Evolutionary conservation across 306 rosid species (phyloP).

Genomic region (Casuarina cunninghamiana): DNA sequence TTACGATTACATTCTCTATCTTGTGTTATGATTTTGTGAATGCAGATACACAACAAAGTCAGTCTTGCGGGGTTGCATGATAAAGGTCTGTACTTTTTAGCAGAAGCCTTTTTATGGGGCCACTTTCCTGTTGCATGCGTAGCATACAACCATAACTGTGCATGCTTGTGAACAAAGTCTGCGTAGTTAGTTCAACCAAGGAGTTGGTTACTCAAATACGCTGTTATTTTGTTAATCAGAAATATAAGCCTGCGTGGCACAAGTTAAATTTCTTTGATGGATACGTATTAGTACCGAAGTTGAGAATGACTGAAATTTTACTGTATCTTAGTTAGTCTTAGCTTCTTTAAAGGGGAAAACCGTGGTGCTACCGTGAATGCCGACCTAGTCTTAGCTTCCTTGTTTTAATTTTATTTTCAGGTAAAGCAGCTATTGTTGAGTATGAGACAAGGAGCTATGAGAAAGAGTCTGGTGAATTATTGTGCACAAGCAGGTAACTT

Average conservation of each 20-base stretch:
- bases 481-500: conserved; percentile 85
- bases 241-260: background rate
- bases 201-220: background rate
- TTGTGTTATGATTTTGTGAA: conserved; percentile 27
- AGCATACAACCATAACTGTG: background rate
- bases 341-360: background rate
- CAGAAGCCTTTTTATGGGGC: conserved; percentile 24
- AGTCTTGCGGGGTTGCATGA: conserved; percentile 92
- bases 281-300: background rate
- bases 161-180: too few relatives aligned
- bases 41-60: conserved; percentile 63
- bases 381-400: background rate
- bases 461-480: conserved; percentile 70
- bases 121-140: conserved; percentile 21
- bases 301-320: background rate
- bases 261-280: background rate
- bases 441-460: conserved; percentile 84
- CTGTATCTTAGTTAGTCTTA: background rate
- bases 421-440: conserved; percentile 95
- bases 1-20: conserved; percentile 19
- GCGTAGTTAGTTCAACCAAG: background rate
- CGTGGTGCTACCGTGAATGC: background rate
- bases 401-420: conserved; percentile 40
- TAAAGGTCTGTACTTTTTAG: conserved; percentile 60
- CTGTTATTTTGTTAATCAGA: background rate